phyloP scores from a whole-genome alignment of 129 eudicot genomes.

The Flaveria robusta region DNA sequence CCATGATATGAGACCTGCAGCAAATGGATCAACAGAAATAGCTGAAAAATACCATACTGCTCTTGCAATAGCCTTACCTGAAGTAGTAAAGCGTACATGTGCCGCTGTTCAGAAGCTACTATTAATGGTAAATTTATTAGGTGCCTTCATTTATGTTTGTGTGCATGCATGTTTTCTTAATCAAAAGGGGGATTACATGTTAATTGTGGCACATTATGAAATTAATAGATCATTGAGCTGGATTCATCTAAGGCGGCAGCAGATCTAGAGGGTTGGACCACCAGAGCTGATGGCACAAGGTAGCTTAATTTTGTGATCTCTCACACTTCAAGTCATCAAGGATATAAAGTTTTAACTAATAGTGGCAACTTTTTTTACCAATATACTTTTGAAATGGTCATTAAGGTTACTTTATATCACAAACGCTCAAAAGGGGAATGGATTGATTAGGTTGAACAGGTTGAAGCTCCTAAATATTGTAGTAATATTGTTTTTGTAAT shows the following conservation, averaged over 20 bases:
- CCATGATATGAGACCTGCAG: slow-evolving; percentile 34
- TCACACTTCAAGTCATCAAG: background rate
- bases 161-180: background rate
- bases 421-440: background rate
- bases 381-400: background rate
- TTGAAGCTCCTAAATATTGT: background rate
- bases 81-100: slow-evolving; percentile 51
- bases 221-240: slow-evolving; percentile 67
- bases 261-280: slow-evolving; percentile 63
- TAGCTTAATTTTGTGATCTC: slow-evolving; percentile 25
- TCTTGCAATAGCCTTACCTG: slow-evolving; percentile 64
- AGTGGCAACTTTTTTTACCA: background rate
- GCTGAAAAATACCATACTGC: slow-evolving; percentile 38
- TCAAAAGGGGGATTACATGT: background rate
- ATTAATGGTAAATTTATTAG: slow-evolving; percentile 54
- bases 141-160: background rate
- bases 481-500: background rate
- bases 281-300: slow-evolving; percentile 87
- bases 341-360: background rate
- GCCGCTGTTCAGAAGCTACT: slow-evolving; percentile 62
- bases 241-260: slow-evolving; percentile 70
- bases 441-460: background rate
- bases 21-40: slow-evolving; percentile 32
- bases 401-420: background rate
- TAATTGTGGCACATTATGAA: slow-evolving; percentile 7